Conservation (phyloP, 2,329 filamentous ascomycete species). For the Malbranchea zuffiana region DNA sequence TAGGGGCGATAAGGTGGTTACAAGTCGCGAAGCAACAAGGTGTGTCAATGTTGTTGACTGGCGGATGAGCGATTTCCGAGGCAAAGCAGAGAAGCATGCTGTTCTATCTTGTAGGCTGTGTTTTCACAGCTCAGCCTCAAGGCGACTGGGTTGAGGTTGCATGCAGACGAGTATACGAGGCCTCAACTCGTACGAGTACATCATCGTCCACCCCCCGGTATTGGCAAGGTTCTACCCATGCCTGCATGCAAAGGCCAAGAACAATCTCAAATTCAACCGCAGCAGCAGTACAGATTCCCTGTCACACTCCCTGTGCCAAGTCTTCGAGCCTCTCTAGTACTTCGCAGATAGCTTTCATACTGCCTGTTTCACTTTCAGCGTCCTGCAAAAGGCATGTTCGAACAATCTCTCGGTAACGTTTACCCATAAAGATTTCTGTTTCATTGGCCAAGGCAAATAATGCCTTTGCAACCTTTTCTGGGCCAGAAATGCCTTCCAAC, state of each 20-base stretch:
- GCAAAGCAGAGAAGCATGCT: neutral
- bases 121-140: slow-evolving; percentile 1
- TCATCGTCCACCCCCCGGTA: neutral
- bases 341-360: slow-evolving; percentile 1
- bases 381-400: neutral
- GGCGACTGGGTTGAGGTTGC: neutral
- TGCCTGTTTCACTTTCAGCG: slow-evolving; percentile 1
- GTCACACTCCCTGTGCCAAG: slow-evolving; percentile 1
- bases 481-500: slow-evolving; percentile 1
- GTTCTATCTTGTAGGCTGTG: slow-evolving; percentile 1
- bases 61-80: neutral
- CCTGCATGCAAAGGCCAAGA: neutral
- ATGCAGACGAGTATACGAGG: neutral
- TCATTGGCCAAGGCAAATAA: slow-evolving; percentile 1
- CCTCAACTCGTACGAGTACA: neutral
- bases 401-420: slow-evolving; percentile 1
- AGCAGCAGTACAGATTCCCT: slow-evolving; percentile 1
- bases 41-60: neutral
- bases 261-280: neutral
- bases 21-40: neutral
- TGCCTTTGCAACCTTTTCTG: slow-evolving; percentile 1
- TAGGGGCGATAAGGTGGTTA: neutral
- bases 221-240: neutral
- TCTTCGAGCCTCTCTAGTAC: neutral
- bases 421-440: slow-evolving; percentile 1